Base-by-base conservation (phyloP, 768 basidiomycete species). In the Leucocoprinus sp. region DNA sequence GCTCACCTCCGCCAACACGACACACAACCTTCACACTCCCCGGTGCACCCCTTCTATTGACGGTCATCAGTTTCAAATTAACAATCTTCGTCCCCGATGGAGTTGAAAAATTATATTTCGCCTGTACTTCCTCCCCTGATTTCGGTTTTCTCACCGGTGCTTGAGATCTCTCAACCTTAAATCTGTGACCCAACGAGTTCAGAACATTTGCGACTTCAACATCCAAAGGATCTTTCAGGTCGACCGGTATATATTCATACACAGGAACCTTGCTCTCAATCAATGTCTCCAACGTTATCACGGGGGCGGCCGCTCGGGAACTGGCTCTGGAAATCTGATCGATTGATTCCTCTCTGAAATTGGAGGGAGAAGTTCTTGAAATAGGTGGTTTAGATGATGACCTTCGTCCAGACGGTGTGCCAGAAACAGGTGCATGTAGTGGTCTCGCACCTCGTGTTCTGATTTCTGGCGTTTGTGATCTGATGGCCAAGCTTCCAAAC, bases 21-120 rank as follows among this genome's bases (percentile, higher is more conserved):
- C 84, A 89, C 83, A 93, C 85, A 23, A 93, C 90, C 64, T 90
- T 93, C 76, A 84, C 69, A 52, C 65, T 72, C 37, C 64, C 67
- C 45, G 70, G 68, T 39, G 69, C 60, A 57, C 69, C 71, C 8
- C 74, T 65, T 38, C 90, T 75, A 43, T 79, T 77, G 58, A 89
- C 68, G 37, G 87, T 85, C 36, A 89, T 86, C 63, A 93, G 65
- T 53, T 83, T 76, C 60, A 85, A 88, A 19, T 80, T 83, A 27
- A 93, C 74, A 27, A 82, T 71, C 68, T 89, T 91, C 53, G 78
- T 70, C 52, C 78, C 75, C 53, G 90, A 62, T 50, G 78, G 60
- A 53, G 78, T 90, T 51, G 85, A 78, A 59, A 93, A 82, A 27
- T 82, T 78, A 64, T 93, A 93, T 58, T 87, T 80, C 5, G 89